These are phyloP conservation scores for Zygoascus tannicola DNA, from an alignment of 805 yeast species.

Conservation along the genomic window DNA sequence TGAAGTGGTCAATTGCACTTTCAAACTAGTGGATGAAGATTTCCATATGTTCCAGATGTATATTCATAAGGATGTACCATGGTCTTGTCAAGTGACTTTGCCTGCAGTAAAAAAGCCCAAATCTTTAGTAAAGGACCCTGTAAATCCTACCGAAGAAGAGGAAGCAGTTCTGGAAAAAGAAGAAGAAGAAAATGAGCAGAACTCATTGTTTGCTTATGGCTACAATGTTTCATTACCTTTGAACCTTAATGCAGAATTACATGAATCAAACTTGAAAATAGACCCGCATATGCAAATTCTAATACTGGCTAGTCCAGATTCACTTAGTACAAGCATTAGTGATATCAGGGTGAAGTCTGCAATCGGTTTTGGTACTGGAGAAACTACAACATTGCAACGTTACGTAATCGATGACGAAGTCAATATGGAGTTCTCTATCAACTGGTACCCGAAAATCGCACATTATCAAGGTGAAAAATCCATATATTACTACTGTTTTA, in stretches of 20 bases:
- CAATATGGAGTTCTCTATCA: slow-evolving; percentile 46
- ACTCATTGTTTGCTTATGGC: slow-evolving; percentile 32
- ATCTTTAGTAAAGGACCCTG: not conserved
- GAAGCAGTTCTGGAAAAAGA: not conserved
- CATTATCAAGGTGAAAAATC: not conserved
- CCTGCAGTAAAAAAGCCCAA: not conserved
- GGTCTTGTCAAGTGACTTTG: slow-evolving; percentile 42
- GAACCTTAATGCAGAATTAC: slow-evolving; percentile 11
- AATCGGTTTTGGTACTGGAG: slow-evolving; percentile 50
- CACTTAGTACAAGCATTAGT: not conserved
- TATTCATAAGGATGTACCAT: slow-evolving; percentile 69
- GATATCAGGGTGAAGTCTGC: slow-evolving; percentile 31
- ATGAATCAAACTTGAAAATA: slow-evolving; percentile 12
- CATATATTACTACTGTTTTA: not conserved
- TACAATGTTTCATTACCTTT: slow-evolving; percentile 25
- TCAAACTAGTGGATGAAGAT: slow-evolving; percentile 51
- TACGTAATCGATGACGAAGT: slow-evolving; percentile 58
- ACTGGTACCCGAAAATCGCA: slow-evolving; percentile 36
- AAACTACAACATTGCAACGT: slow-evolving; percentile 27
- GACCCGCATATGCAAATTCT: slow-evolving; percentile 11
- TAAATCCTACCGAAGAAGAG: not conserved
- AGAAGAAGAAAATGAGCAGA: not conserved
- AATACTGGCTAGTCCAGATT: slow-evolving; percentile 3
- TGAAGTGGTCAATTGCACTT: slow-evolving; percentile 50
- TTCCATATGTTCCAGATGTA: slow-evolving; percentile 68